Conservation (phyloP, 106 monocot species). For the Dioscorea dumetorum region DNA sequence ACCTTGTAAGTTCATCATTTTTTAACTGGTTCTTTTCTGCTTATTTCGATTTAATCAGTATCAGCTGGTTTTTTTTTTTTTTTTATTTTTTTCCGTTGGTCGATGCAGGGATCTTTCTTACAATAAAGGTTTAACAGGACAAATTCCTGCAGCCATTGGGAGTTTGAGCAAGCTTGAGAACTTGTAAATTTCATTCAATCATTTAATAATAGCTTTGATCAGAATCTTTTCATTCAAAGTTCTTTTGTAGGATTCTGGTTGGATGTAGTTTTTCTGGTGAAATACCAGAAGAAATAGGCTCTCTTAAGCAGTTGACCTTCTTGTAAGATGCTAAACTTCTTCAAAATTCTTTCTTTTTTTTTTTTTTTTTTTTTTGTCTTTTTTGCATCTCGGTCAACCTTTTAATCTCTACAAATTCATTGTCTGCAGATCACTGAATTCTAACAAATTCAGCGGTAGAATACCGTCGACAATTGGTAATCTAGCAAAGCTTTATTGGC, state of each 20-base stretch:
- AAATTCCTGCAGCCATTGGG: slow-evolving; percentile 36
- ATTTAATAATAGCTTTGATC: too few relatives aligned
- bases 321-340: slow-evolving; percentile 35
- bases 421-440: slow-evolving; percentile 46
- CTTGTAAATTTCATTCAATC: slow-evolving; percentile 21
- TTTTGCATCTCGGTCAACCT: too few relatives aligned
- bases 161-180: slow-evolving; percentile 27
- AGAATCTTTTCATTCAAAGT: too few relatives aligned
- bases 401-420: neutral
- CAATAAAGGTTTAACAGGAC: slow-evolving; percentile 39
- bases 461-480: slow-evolving; percentile 51
- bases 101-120: slow-evolving; percentile 55
- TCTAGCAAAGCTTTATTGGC: slow-evolving; percentile 41
- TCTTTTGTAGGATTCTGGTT: slow-evolving; percentile 43
- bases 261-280: slow-evolving; percentile 71
- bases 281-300: slow-evolving; percentile 56
- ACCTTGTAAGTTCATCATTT: slow-evolving; percentile 21
- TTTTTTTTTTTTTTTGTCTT: too few relatives aligned
- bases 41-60: neutral
- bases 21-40: neutral
- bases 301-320: slow-evolving; percentile 28
- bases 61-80: neutral
- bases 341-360: neutral
- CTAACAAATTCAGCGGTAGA: slow-evolving; percentile 36
- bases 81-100: neutral